Evolutionary conservation across 768 basidiomycete species (phyloP).

Genomic region (Neoboletus magnificus): DNA sequence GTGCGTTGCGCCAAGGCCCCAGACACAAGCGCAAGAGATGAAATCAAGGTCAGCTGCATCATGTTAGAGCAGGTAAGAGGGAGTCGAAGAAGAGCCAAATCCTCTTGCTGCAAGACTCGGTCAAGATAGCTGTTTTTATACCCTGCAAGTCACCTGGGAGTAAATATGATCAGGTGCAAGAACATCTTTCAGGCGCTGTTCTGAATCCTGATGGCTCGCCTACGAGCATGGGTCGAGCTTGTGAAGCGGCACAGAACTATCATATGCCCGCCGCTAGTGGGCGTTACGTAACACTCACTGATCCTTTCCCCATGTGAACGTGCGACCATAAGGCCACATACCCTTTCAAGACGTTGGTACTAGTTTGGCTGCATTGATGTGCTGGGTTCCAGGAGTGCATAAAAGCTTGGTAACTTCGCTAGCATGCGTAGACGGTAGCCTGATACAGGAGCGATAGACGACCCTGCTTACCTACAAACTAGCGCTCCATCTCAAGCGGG

Average conservation of each 20-base stretch:
- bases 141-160: neutral
- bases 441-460: neutral
- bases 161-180: neutral
- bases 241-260: no score
- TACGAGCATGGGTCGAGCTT: no score
- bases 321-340: neutral
- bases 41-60: conserved; percentile 25
- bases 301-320: neutral
- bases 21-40: conserved; percentile 31
- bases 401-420: neutral
- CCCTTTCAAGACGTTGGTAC: neutral
- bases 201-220: no score
- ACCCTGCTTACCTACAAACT: neutral
- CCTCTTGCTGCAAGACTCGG: neutral
- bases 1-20: conserved; percentile 47
- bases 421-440: neutral
- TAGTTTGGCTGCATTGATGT: neutral
- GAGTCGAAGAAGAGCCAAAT: neutral
- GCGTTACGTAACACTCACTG: neutral
- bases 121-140: conserved; percentile 16
- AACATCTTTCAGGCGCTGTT: neutral
- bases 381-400: neutral
- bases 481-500: neutral
- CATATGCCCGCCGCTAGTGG: neutral
- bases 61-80: neutral